A percentile compares a stretch with the other conserved stretches of the same genome.
These are phyloP conservation scores for Verruconis gallopava DNA, from an alignment of 2,329 filamentous ascomycete species.

Conservation along the genomic window DNA sequence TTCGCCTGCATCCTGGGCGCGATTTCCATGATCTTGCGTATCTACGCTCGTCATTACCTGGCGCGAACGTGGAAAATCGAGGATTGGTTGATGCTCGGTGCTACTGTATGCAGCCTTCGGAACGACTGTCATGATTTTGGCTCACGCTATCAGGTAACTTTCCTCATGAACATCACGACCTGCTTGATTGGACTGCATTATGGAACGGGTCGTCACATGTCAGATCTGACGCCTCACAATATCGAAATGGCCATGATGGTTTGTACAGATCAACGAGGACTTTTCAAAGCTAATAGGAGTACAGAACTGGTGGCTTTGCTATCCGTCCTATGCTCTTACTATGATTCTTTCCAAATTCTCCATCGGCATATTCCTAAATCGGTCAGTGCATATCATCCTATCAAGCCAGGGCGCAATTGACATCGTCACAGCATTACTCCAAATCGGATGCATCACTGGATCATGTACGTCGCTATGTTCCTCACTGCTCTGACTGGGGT, in stretches of 20 bases:
- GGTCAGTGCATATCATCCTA: too few relatives aligned
- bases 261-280: too few relatives aligned
- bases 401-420: not conserved
- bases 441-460: constrained; percentile 5
- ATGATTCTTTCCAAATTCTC: constrained; percentile 5
- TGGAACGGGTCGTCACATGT: constrained; percentile 5
- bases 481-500: constrained; percentile 5
- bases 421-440: constrained; percentile 3
- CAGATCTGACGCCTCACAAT: constrained; percentile 1
- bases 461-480: constrained; percentile 2
- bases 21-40: constrained; percentile 3
- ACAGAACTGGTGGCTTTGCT: constrained; percentile 8
- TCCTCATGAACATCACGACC: not conserved
- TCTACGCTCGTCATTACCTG: constrained; percentile 3
- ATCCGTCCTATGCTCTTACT: constrained; percentile 8
- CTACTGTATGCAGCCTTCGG: constrained; percentile 7
- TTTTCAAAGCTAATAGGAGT: too few relatives aligned
- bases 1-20: not conserved
- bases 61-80: constrained; percentile 7
- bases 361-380: constrained; percentile 8
- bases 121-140: not conserved
- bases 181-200: not conserved
- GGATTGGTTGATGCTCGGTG: constrained; percentile 9
- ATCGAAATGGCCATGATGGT: constrained; percentile 1
- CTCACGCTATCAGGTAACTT: not conserved